Conservation (phyloP, 2,329 filamentous ascomycete species). For the Botrytis galanthina region DNA sequence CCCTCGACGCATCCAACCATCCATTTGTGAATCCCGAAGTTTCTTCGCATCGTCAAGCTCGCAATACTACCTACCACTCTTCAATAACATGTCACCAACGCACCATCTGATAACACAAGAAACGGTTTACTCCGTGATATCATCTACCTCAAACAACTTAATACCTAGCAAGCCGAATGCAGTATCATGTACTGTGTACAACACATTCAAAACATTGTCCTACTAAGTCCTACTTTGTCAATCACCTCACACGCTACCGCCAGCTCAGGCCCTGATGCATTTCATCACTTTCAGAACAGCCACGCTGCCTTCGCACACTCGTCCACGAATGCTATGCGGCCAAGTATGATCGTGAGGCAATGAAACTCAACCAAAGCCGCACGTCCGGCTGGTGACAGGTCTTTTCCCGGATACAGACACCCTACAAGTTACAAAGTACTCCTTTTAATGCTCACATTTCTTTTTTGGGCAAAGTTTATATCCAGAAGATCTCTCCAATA, state of each 20-base stretch:
- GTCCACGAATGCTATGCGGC: constrained; percentile 23
- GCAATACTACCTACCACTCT: constrained; percentile 1
- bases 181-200: constrained; percentile 22
- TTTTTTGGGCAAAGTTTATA: constrained; percentile 12
- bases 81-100: constrained; percentile 20
- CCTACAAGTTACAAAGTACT: background rate
- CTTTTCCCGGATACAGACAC: constrained; percentile 13
- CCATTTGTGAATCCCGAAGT: constrained; percentile 6
- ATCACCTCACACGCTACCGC: constrained; percentile 15
- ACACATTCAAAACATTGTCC: constrained; percentile 30
- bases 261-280: constrained; percentile 21
- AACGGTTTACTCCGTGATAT: constrained; percentile 14
- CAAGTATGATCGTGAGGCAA: constrained; percentile 15
- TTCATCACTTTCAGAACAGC: constrained; percentile 19
- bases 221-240: constrained; percentile 27
- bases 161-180: constrained; percentile 16
- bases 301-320: constrained; percentile 23
- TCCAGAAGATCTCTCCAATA: constrained; percentile 9
- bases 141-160: constrained; percentile 22
- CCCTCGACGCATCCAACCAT: background rate
- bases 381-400: constrained; percentile 16
- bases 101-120: constrained; percentile 19
- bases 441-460: constrained; percentile 5
- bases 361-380: constrained; percentile 21
- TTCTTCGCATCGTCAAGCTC: constrained; percentile 12